Conservation (phyloP, 345 rosid genomes). For the Melaleuca quinquenervia region DNA sequence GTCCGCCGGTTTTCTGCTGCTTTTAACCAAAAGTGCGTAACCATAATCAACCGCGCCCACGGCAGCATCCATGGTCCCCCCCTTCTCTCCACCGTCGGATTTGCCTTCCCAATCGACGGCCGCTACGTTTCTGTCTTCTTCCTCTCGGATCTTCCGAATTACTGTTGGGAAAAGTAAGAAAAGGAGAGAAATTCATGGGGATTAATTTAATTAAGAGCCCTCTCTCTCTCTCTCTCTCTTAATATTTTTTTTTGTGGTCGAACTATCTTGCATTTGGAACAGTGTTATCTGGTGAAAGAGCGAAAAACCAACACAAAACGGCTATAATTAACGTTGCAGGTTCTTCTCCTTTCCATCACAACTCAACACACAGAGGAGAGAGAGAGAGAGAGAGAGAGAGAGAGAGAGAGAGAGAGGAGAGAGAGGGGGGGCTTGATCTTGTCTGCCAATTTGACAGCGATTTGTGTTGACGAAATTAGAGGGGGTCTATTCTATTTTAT, state of each 20-base stretch:
- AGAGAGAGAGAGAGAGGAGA: constrained; percentile 2
- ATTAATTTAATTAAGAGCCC: background rate
- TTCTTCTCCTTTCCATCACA: background rate
- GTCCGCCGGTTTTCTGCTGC: background rate
- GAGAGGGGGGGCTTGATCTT: background rate
- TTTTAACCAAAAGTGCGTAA: background rate
- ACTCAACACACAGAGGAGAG: background rate
- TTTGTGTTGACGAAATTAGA: background rate
- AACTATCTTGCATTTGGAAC: background rate
- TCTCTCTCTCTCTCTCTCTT: background rate
- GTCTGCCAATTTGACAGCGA: constrained; percentile 1
- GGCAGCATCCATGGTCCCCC: background rate
- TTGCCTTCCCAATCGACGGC: background rate
- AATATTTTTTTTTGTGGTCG: background rate
- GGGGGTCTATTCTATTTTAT: background rate
- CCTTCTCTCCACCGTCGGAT: background rate
- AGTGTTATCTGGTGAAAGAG: constrained; percentile 20
- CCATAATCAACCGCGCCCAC: background rate
- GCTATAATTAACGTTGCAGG: constrained; percentile 50
- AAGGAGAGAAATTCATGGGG: background rate
- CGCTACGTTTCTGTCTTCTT: background rate
- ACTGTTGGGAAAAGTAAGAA: background rate
- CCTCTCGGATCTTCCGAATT: background rate
- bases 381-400: background rate
- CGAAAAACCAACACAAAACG: constrained; percentile 43